Evolutionary conservation across 164 flowering plant genomes (phyloP), one percentile per base, ranked within the genome.

Genomic region (Nymphaea thermarum): DNA sequence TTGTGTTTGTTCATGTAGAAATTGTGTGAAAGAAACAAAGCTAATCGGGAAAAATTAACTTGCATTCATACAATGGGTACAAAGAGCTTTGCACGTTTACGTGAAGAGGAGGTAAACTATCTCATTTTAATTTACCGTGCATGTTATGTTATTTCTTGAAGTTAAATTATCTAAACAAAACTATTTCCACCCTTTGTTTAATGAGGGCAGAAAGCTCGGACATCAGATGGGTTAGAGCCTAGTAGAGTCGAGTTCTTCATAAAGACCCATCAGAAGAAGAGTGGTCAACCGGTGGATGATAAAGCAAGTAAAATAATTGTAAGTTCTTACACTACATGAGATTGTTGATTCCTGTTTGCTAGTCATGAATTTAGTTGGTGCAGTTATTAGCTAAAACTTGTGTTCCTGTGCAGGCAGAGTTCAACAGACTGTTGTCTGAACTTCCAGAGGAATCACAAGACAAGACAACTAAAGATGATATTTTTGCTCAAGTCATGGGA

Each of bases 81-180:
- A 36, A 78, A 73, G 66, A 78, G 81, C 65, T 78, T 71, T 65
- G 81, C 81, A 16, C 51, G 69, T 16, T n/a, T 73, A 67, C 68
- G 75, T n/a, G 77, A 78, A 62, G 81, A 78, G 72, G 78, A 70
- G 78, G 78, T 70, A 64, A 47, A 61, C 2, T 43, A 17, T 16
- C 6, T 25, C n/a, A 42, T 66, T 17, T 66, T 16, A 44, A n/a
- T 66, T 71, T 5, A 17, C 42, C 41, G n/a, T 42, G 60, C 42
- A 6, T 41, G 41, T 45, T 5, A 45, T 45, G 5, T 45, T 45
- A 10, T 45, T 45, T 45, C 53, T 45, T 5, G 7, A 45, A 45
- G 11, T 25, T 25, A 25, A 25, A 25, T 25, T 45, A 2, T 5
- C 11, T 10, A 45, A 45, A 45, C 11, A 10, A 45, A 45, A 10